Conservation (phyloP, 192 early-diverging fungal species). For the Dimargaris cristalligena region DNA sequence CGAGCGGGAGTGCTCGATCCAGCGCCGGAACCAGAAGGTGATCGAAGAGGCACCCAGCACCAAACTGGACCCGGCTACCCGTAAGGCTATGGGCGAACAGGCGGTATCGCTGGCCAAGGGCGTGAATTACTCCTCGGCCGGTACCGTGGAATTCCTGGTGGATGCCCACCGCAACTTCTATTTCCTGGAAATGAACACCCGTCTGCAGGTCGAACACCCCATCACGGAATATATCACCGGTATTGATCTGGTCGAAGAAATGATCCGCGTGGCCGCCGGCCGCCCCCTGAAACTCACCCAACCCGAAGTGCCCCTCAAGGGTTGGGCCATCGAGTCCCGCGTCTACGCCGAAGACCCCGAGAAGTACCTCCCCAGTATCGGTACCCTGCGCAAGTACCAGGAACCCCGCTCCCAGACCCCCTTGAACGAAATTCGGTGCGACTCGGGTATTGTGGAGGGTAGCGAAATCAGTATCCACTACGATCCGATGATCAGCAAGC, state of each 20-base stretch:
- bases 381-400: slow-evolving; percentile 65
- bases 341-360: slow-evolving; percentile 94
- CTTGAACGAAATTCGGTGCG: slow-evolving; percentile 60
- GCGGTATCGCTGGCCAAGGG: slow-evolving; percentile 53
- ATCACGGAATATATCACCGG: slow-evolving; percentile 69
- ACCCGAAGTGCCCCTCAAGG: slow-evolving; percentile 56
- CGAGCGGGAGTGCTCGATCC: slow-evolving; percentile 78
- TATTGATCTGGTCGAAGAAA: slow-evolving; percentile 84
- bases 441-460: slow-evolving; percentile 82
- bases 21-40: slow-evolving; percentile 67
- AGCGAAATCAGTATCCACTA: slow-evolving; percentile 92
- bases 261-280: slow-evolving; percentile 81
- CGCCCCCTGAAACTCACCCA: slow-evolving; percentile 56
- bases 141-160: slow-evolving; percentile 62
- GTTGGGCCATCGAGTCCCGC: slow-evolving; percentile 89
- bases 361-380: slow-evolving; percentile 85
- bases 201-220: slow-evolving; percentile 66
- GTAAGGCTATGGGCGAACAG: slow-evolving; percentile 61
- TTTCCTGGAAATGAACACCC: slow-evolving; percentile 72
- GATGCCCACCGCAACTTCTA: slow-evolving; percentile 57
- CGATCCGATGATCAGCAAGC: slow-evolving; percentile 91
- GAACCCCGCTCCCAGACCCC: slow-evolving; percentile 37
- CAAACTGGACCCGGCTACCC: slow-evolving; percentile 39
- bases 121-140: slow-evolving; percentile 58
- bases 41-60: slow-evolving; percentile 74